These are phyloP conservation scores for Syzygium syzygioides DNA, from an alignment of 441 rosid genomes.

Conservation along the genomic window DNA sequence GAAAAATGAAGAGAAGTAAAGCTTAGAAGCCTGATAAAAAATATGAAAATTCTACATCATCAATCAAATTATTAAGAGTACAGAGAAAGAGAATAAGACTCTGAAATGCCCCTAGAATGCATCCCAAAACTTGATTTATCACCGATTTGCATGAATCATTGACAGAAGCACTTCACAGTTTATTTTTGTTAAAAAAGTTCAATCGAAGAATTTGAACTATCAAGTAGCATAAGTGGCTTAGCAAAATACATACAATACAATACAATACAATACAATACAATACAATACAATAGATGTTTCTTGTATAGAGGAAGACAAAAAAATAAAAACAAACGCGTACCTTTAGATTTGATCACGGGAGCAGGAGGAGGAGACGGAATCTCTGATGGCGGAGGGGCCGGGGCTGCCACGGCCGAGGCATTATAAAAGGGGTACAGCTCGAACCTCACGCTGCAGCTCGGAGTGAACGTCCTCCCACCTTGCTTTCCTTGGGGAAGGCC, in stretches of 20 bases:
- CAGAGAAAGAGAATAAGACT: background rate
- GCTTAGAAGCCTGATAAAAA: background rate
- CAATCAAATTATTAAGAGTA: background rate
- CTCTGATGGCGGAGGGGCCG: background rate
- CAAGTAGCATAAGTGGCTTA: background rate
- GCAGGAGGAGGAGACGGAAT: background rate
- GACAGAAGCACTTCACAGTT: background rate
- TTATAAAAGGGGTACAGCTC: background rate
- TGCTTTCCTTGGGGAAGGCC: background rate
- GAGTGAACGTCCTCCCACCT: background rate
- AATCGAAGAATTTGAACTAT: background rate
- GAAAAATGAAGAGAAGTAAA: background rate
- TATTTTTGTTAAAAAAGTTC: background rate
- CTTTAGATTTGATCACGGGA: background rate
- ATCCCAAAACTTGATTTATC: background rate
- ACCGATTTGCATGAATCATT: background rate
- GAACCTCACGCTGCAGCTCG: background rate
- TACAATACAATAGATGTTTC: background rate
- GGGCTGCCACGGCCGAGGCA: background rate
- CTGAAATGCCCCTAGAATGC: background rate
- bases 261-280: no score
- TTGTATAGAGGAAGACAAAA: background rate
- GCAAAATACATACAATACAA: no score
- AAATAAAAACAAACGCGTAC: background rate
- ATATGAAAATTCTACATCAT: background rate